Conservation (phyloP, 306 rosid species). For the Lotus japonicus region DNA sequence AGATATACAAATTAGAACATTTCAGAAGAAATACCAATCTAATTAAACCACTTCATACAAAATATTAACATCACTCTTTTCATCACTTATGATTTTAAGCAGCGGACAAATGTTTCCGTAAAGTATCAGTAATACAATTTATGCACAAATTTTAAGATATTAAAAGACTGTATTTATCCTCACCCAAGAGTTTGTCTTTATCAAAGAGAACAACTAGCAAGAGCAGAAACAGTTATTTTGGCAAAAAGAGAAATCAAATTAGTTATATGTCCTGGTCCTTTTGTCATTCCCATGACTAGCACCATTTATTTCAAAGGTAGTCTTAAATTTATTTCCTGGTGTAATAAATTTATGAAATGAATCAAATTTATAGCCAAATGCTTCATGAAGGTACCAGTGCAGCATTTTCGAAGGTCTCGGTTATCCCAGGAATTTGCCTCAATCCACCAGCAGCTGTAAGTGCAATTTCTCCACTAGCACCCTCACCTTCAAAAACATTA, state of each 20-base stretch:
- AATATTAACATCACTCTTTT: no score
- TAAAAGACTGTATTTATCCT: not conserved
- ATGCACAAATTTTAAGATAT: not conserved
- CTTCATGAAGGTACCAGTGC: slow-evolving; percentile 58
- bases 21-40: not conserved
- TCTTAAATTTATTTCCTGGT: no score
- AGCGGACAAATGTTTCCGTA: not conserved
- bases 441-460: slow-evolving; percentile 83
- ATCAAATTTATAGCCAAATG: slow-evolving; percentile 3
- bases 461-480: slow-evolving; percentile 71
- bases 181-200: not conserved
- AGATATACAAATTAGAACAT: not conserved
- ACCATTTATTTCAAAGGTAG: slow-evolving; percentile 6
- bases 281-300: not conserved
- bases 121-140: not conserved
- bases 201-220: slow-evolving; percentile 2
- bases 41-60: not conserved
- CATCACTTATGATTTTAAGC: no score
- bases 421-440: slow-evolving; percentile 76
- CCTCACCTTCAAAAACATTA: slow-evolving; percentile 88
- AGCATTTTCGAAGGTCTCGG: slow-evolving; percentile 69
- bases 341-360: slow-evolving; percentile 6
- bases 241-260: slow-evolving; percentile 1
- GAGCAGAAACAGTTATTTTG: slow-evolving; percentile 2
- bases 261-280: not conserved